Percentiles rank a stretch among this genome's conserved stretches.
Evolutionary conservation across 441 rosid genomes (phyloP).

Genomic region (Eutrema salsugineum): DNA sequence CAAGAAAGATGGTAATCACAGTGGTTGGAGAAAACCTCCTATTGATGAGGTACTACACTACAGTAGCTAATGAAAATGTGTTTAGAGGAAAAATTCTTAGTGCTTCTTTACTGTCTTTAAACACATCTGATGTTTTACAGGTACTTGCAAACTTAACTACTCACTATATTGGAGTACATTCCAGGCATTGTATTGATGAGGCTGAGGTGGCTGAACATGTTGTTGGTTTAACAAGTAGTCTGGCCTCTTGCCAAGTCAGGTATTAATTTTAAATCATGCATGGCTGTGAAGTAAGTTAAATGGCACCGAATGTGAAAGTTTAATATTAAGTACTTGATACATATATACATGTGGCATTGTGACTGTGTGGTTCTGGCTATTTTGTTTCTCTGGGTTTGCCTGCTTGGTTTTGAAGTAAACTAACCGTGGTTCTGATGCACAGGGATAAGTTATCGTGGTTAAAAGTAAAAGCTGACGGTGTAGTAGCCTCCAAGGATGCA

Average conservation of each 20-base stretch:
- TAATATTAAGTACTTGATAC: no score
- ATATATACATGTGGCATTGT: not conserved
- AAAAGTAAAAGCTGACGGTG: constrained; percentile 73
- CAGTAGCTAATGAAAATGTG: not conserved
- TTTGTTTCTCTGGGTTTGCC: not conserved
- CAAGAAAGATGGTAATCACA: not conserved
- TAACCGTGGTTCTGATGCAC: constrained; percentile 27
- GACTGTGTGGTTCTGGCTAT: not conserved
- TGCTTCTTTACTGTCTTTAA: not conserved
- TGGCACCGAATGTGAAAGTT: no score
- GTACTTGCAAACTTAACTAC: constrained; percentile 71
- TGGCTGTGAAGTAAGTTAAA: not conserved
- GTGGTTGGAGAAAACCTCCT: constrained; percentile 65
- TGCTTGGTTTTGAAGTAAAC: not conserved
- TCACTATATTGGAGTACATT: constrained; percentile 59
- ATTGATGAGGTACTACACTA: constrained; percentile 66
- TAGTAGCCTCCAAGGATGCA: constrained; percentile 52
- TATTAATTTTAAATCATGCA: not conserved
- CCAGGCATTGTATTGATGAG: constrained; percentile 81
- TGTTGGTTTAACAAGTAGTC: constrained; percentile 71
- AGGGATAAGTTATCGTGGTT: constrained; percentile 74
- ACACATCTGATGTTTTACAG: constrained; percentile 34
- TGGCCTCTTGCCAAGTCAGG: constrained; percentile 85
- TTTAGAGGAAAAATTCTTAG: not conserved
- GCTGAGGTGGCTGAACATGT: constrained; percentile 86